Base-by-base conservation (phyloP, 495 filamentous ascomycete genomes). In the Aspergillus avenaceus region DNA sequence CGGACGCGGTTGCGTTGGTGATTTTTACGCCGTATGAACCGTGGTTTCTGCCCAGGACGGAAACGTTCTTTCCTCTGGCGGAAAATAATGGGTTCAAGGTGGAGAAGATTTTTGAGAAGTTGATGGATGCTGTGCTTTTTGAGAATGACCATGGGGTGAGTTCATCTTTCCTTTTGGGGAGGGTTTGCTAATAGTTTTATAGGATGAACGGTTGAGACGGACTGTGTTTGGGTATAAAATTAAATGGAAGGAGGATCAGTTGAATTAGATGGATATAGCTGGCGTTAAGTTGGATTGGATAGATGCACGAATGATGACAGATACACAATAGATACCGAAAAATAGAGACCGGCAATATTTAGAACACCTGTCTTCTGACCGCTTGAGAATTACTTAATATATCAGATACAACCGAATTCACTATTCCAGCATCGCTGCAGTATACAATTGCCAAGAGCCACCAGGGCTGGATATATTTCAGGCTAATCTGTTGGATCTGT, bases 21-120 rank as follows among this genome's bases (percentile, higher is more conserved):
- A 93, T 96, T 58, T 97, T 97, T 66, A 95, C 90, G 0, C 89
- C 88, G 2, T 95, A 97, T 70, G 75, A 93, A 52, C 91, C 92
- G 1, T 96, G 91, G 91, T 69, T 96, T 55, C 71, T 86, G 52
- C 78, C 87, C 46, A 84, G 87, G 66, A 93, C 95, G 55, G 73
- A 96, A 61, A 78, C 73, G 5, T 96, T 97, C 71, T 96, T 97
- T 60, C 84, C 89, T 21, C 57, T 88, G 38, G 86, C 84, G 2
- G 71, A 80, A 50, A 73, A 80, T 47, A 70, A 61, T 34, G 90
- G 90, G 0, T 87, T 95, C 50, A 61, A 53, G 4, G 90, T 95
- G 11, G 81, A 79, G 47, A 88, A 91, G 74, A 74, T 95, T 23
- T 70, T 91, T 41, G 88, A 96, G 72, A 81, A 85, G 70, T 74